Evolutionary conservation across 768 basidiomycete genomes (phyloP), one percentile per base, ranked within the genome.

Genomic region (Boletus tylopilopsis): DNA sequence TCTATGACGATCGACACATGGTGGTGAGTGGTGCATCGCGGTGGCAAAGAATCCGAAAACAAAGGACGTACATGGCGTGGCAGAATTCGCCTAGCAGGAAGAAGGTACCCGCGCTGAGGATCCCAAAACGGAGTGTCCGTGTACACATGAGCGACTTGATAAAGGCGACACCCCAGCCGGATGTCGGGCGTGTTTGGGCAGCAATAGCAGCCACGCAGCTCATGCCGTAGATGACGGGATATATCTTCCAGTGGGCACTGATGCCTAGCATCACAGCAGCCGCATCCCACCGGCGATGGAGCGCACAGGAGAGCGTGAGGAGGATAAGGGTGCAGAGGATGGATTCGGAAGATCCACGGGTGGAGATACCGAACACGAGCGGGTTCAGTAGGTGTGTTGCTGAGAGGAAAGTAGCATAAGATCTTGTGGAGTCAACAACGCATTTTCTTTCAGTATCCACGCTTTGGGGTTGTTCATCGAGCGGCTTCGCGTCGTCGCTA

Each of bases 231-330:
- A 99, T 81, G 56, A 94, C 74, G 0, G 96, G 96, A 62, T 96
- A 98, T 48, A 99, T 90, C 71, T 99, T 99, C 90, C 93, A 95
- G 60, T 97, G 94, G 0, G 92, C 84, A 53, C 89, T 85, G 34
- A 93, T 58, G 1, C 93, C 96, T 19, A 94, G 74, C 47, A 85
- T 61, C 5, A 90, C 56, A 0, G 91, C 94, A 0, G 91, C 81
- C 4, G 67, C 53, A 42, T 78, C 75, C 82, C 88, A 87, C 37
- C 73, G 73, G 4, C 70, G 73, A 35, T 76, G 75, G 50, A 87
- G 68, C 2, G 82, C 80, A 25, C 69, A 75, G 62, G 79, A 80
- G 23, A 94, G 69, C 0, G 85, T 82, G 44, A 79, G 69, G 33
- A 96, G 76, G 33, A 97, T 87, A 49, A 94, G 74, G 2, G 87